Base-by-base conservation (phyloP, 2,329 filamentous ascomycete genomes). In the Aspergillus sp. region DNA sequence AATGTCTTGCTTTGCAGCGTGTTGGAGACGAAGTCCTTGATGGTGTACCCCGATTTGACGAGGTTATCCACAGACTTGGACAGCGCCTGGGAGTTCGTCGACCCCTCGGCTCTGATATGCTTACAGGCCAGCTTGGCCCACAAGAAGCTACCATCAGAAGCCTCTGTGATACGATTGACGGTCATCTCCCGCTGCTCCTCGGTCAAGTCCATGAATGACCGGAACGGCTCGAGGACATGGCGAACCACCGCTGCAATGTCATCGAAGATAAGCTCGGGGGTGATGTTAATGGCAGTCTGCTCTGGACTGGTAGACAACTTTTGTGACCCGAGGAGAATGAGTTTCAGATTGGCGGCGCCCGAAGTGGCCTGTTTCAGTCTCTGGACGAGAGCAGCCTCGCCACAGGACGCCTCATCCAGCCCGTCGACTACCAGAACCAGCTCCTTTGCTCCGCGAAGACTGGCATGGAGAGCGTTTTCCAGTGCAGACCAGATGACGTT, bases 381-480 rank as follows among this genome's bases (percentile, higher is more conserved):
- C 24, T 68, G 49, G 10, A 71, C 54, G 8, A 74, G 40, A 8
- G 49, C 38, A 1, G 56, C 30, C 43, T 73, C 68, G 2, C 65
- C 65, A 32, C 65, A 64, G 5, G 58, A 57, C 7, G 64, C 60
- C 53, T 74, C 72, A 26, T 74, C 72, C 2, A 70, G 52, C 16
- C 71, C 72, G 42, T 75, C 72, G 9, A 75, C 59, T 13, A 75
- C 62, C 4, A 75, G 53, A 17, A 74, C 64, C 0, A 75, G 55
- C 26, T 72, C 67, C 49, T 67, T 71, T 1, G 67, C 62, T 7
- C 65, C 64, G 3, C 56, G 58, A 3, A 69, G 59, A 7, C 61
- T 57, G 5, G 68, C 55, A 1, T 47, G 47, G 0, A 75, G 52
- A 1, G 68, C 64, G 16, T 57, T 58, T 17, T 67, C 63, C 2